A percentile compares a stretch with the other conserved stretches of the same genome.
These are phyloP conservation scores for Podila epicladia DNA, from an alignment of 192 early-diverging fungal species.

Conservation along the genomic window DNA sequence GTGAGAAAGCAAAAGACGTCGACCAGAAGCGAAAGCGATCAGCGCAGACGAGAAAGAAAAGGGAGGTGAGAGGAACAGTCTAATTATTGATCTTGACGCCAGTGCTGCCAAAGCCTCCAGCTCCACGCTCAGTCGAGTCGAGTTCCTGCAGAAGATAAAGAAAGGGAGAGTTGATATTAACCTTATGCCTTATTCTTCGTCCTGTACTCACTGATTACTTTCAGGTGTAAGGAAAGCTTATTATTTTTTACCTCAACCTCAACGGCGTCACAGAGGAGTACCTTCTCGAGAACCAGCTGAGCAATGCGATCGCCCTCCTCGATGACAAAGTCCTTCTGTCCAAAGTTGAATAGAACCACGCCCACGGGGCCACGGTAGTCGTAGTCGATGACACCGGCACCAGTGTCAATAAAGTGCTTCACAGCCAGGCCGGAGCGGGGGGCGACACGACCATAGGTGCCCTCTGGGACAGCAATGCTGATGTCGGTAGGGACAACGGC, in stretches of 20 bases:
- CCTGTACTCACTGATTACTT: background rate
- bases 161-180: background rate
- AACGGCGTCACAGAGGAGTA: constrained; percentile 80
- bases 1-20: too few relatives aligned
- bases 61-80: background rate
- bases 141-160: constrained; percentile 45
- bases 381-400: constrained; percentile 92
- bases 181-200: background rate
- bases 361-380: constrained; percentile 82
- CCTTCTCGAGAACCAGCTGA: constrained; percentile 92
- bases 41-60: background rate
- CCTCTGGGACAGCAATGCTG: constrained; percentile 82
- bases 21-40: too few relatives aligned
- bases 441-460: constrained; percentile 95
- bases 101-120: constrained; percentile 77
- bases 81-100: constrained; percentile 49
- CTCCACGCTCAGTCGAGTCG: constrained; percentile 66
- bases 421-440: constrained; percentile 92
- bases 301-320: constrained; percentile 94
- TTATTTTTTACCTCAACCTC: constrained; percentile 73
- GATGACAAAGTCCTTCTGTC: constrained; percentile 74
- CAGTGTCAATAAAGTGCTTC: constrained; percentile 89
- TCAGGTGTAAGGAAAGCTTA: background rate
- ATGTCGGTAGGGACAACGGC: constrained; percentile 89
- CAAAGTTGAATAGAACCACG: constrained; percentile 92